Conservation (phyloP, 768 basidiomycete species). For the Trametes cinnabarina region DNA sequence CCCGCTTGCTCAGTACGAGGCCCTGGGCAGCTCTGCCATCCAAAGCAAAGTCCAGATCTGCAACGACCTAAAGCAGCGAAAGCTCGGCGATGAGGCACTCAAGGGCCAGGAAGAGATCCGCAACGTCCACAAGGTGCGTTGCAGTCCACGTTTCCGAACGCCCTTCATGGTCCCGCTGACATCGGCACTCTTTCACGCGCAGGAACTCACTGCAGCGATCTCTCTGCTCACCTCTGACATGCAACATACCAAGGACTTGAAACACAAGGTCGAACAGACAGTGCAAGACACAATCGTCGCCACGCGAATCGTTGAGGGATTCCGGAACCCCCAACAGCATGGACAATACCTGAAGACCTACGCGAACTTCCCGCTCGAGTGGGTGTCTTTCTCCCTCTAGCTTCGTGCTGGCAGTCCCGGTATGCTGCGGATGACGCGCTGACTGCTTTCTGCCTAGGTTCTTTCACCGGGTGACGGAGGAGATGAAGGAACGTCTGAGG, state of each 20-base stretch:
- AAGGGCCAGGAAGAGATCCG: conserved; percentile 72
- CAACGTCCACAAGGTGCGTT: conserved; percentile 59
- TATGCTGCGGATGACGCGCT: background rate
- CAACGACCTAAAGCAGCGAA: conserved; percentile 73
- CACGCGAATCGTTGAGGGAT: conserved; percentile 75
- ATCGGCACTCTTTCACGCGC: background rate
- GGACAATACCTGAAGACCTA: conserved; percentile 72
- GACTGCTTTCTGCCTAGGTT: conserved; percentile 42
- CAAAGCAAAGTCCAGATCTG: conserved; percentile 76
- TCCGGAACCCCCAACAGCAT: conserved; percentile 70
- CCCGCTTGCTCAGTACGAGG: background rate
- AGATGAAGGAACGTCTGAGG: conserved; percentile 67
- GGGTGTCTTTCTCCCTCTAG: conserved; percentile 26
- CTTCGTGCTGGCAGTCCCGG: background rate
- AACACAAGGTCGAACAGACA: conserved; percentile 70
- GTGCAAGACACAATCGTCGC: conserved; percentile 80
- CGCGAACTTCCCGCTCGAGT: conserved; percentile 83
- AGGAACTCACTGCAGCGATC: conserved; percentile 67
- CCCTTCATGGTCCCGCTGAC: no score
- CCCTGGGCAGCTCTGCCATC: conserved; percentile 16
- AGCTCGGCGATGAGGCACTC: conserved; percentile 69
- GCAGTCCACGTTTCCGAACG: background rate
- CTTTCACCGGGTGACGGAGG: conserved; percentile 67
- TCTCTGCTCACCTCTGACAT: conserved; percentile 66
- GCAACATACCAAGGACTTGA: conserved; percentile 65